Evolutionary conservation across 441 rosid genomes (phyloP), one percentile per base, ranked within the genome.

Genomic region (Populus hybrid): DNA sequence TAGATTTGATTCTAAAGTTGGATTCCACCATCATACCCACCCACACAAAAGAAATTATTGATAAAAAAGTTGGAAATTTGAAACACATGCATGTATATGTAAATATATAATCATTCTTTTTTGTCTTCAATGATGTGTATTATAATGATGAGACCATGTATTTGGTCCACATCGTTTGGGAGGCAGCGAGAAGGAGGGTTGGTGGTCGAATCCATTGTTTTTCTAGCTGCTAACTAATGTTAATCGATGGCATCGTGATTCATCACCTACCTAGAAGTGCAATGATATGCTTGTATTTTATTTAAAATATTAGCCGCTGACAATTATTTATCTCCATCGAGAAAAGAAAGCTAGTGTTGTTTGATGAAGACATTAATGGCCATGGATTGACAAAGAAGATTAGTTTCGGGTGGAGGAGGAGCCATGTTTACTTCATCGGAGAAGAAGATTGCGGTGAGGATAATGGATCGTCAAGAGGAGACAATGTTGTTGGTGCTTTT

Each of bases 41-140:
- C 56, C 56, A 14, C 42, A 38, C 56, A 10, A 3, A 12, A 28
- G 40, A 56, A 3, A 10, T 45, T n/a, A 65, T 35, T 1, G 18
- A 42, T 42, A 5, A 12, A n/a, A 45, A 45, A 45, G 56, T 4
- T 71, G 16, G 9, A 18, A 59, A 45, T 16, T 74, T 31, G 10
- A 71, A 70, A 71, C 86, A 81, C 80, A 84, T 83, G 88, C 70
- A 61, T n/a, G 59, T 68, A 68, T 68, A 76, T 35, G 70, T 28
- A 63, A 45, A 50, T 38, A 33, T 61, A 72, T 59, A 77, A 69
- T 82, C 8, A 69, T 80, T 69, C 68, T 65, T 70, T 18, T 40
- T 63, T 45, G 56, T 45, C 56, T 4, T 45, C 20, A 16, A 45
- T 0, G 18, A 45, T 45, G 56, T 9, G 10, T 45, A 45, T 45